Base-by-base conservation (phyloP, 2,329 filamentous ascomycete species). In the Ceratocystis harringtonii region DNA sequence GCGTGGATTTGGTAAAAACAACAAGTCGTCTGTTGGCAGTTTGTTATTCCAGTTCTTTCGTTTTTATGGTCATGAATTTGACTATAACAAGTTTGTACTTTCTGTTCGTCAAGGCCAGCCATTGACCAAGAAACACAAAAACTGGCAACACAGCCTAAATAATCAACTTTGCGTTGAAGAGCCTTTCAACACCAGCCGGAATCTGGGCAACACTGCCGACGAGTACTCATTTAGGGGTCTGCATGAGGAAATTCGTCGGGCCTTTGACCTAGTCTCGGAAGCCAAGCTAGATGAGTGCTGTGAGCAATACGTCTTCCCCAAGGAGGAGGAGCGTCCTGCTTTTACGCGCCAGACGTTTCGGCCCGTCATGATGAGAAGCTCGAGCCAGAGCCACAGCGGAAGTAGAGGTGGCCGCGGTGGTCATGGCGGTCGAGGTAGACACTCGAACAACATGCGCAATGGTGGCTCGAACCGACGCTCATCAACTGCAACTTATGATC, bases 41-140 rank as follows among this genome's bases (percentile, higher is more conserved):
- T 80, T 99, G n/a, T 78, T 99, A 1, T 99, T 97, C 71, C 84
- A 92, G 52, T 99, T 99, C 76, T 99, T 97, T 75, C 86, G 90
- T 57, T 91, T 92, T 71, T 99, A 96, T 72, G 92, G 89, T 1
- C 87, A 96, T 74, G 92, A 96, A 74, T 85, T 97, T 68, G 87
- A 97, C 72, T 97, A 94, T 72, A 88, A 92, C 70, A 89, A 87
- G 68, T 80, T 84, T 68, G 91, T 90, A 8, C 79, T 97, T 48
- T 97, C 94, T 0, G 87, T 99, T 62, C 85, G 92, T 25, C 82
- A 88, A 70, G 94, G 92, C 10, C 87, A 83, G 70, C 76, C 92
- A 65, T 77, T 95, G 65, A 85, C 86, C 7, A 92, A 96, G 74
- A 81, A 84, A 68, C 90, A 90, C 66, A 97, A 97, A 78, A 86